Base-by-base conservation (phyloP, 805 yeast species). In the Saccharomycopsis fibuligera region DNA sequence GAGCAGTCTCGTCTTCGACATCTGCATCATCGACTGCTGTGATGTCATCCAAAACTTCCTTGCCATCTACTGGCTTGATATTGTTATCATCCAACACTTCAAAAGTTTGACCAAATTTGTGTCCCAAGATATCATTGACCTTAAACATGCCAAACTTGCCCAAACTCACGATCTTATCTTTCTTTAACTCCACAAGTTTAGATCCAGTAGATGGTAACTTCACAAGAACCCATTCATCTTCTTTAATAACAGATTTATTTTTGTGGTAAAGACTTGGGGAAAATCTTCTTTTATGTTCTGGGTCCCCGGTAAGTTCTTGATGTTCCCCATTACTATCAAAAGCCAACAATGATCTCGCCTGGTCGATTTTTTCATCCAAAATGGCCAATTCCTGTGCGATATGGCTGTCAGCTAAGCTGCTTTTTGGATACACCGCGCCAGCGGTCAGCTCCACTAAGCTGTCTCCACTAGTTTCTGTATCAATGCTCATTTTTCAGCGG, bases 61-160 rank as follows among this genome's bases (percentile, higher is more conserved):
- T 60, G 42, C 73, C 65, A 49, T 66, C 64, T 35, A 80, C 73
- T 2, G 84, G 81, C 37, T 63, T 66, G 10, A 79, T 78, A 25
- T 63, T 62, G 44, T 68, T 68, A 51, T 76, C 79, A 38, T 79
- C 86, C 25, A 72, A 60, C 39, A 91, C 83, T 60, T 91, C 97
- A 66, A 90, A 93, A 0, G 95, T 79, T 56, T 86, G 91, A 1
- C 98, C 99, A 59, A 77, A 85, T 4, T 89, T 84, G 58, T 72
- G 81, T 2, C 96, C 97, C 36, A 91, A 63, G 10, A 91, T 74
- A 45, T 78, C 83, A 54, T 81, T 78, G 2, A 84, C 87, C 27
- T 74, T 68, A 62, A 93, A 93, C 0, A 83, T 71, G 17, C 99
- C 99, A 65, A 91, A 93, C 62, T 93, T 91, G 1, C 99, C 99